Conservation (phyloP, 106 monocot species). For the Dendrobium catenatum region DNA sequence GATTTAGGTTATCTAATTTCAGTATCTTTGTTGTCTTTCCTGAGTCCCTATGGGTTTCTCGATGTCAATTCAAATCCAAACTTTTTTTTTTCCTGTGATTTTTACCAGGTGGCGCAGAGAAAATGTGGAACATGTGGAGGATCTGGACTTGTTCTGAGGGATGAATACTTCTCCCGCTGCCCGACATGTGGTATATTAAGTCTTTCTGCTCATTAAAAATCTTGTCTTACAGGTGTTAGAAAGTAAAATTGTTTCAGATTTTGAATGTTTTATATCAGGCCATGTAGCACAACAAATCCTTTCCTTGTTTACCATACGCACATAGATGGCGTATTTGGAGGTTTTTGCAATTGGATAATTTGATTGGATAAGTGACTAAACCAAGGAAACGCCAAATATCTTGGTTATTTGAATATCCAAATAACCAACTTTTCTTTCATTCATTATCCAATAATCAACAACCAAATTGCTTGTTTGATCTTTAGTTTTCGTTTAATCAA, state of each 20-base stretch:
- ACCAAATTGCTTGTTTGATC: background rate
- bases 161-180: slow-evolving; percentile 49
- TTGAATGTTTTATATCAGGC: background rate
- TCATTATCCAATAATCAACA: background rate
- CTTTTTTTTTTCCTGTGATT: background rate
- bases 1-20: background rate
- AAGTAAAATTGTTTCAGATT: background rate
- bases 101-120: slow-evolving; percentile 55
- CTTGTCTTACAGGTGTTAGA: background rate
- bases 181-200: slow-evolving; percentile 67
- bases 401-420: background rate
- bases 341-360: too few relatives aligned
- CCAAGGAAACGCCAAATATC: too few relatives aligned
- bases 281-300: too few relatives aligned
- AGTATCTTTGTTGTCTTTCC: background rate
- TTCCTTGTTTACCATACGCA: too few relatives aligned
- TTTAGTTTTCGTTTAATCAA: too few relatives aligned
- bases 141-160: slow-evolving; percentile 55
- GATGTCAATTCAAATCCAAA: background rate
- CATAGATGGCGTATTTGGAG: too few relatives aligned
- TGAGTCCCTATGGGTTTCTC: background rate
- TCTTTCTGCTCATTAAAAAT: background rate
- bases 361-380: too few relatives aligned
- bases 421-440: background rate
- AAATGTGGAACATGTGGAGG: slow-evolving; percentile 66